Conservation (phyloP, 805 yeast genomes). For the Dipodascopsis uninucleata region DNA sequence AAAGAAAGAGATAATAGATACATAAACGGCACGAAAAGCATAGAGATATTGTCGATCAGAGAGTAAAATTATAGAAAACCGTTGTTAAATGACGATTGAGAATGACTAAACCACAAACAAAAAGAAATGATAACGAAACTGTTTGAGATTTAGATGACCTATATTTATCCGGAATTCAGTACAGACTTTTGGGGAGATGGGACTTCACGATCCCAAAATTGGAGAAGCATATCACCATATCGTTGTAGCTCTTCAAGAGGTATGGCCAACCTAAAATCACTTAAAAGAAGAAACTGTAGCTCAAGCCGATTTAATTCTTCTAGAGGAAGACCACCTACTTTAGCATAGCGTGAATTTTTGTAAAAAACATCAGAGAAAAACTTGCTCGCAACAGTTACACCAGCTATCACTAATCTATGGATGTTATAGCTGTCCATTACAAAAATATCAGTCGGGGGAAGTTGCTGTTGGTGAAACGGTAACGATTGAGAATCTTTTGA, state of each 20-base stretch:
- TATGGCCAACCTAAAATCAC: conserved; percentile 84
- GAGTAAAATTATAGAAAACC: too few species aligned
- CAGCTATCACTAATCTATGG: conserved; percentile 89
- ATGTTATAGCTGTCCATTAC: conserved; percentile 96
- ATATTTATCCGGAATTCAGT: too few species aligned
- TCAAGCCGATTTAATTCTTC: conserved; percentile 92
- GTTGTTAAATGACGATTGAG: too few species aligned
- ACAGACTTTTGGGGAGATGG: neutral
- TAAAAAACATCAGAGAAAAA: conserved; percentile 92
- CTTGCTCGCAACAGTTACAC: conserved; percentile 92
- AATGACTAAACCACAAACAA: too few species aligned
- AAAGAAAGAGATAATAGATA: too few species aligned
- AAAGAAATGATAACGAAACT: too few species aligned
- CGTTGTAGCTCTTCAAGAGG: conserved; percentile 85
- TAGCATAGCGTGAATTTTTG: conserved; percentile 90
- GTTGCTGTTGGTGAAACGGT: conserved; percentile 14
- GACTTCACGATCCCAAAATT: conserved; percentile 65
- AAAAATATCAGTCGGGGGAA: conserved; percentile 45
- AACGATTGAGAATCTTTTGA: conserved; percentile 15
- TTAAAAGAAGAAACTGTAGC: conserved; percentile 74
- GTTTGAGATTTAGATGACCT: too few species aligned
- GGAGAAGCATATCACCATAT: conserved; percentile 79
- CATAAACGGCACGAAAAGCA: too few species aligned
- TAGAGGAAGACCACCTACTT: conserved; percentile 83
- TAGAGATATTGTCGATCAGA: too few species aligned